Base-by-base conservation (phyloP, 208 protist species). In the Leishmania turanica region DNA sequence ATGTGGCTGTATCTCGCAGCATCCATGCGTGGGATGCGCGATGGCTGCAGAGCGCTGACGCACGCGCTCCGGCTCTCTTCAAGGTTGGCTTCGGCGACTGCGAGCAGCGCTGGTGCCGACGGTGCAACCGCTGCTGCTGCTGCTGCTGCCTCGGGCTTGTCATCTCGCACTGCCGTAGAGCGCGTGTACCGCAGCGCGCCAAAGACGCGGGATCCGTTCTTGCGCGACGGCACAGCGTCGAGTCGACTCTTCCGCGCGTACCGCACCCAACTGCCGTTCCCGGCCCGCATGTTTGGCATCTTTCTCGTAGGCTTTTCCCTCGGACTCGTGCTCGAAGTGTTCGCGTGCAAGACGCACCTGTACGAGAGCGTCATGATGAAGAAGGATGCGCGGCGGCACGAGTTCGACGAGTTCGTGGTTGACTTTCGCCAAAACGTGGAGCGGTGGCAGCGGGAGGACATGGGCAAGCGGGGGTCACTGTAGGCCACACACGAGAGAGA, bases 351-450 rank as follows among this genome's bases (percentile, higher is more conserved):
- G 79, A 96, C 92, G 51, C 89, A 93, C 74, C 65, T 96, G 66
- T 96, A 94, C 82, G 92, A 96, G 74, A 89, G 87, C 75, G 91
- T 96, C 21, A 93, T 94, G 89, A 84, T 87, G 70, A 96, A 96
- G 81, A 96, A 96, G 82, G 92, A 94, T 49, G 83, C 78, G 47
- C 86, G 92, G 9, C 89, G 92, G 9, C 92, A 96, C 80, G 91
- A 94, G 53, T 92, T 96, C 78, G 92, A 96, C 77, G 91, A 94
- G 78, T 96, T 96, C 83, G 92, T 96, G 3, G 83, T 93, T 2
- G 91, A 94, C 68, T 92, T 96, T 73, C 86, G 92, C 4, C 83
- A 92, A 19, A 93, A 92, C 62, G 84, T 96, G 62, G 90, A 92
- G 83, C 77, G 84, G 51, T 96, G 92, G 92, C 92, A 96, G 78